Base-by-base conservation (phyloP, 169 alveolate genomes). In the Cryptosporidium bovis region DNA sequence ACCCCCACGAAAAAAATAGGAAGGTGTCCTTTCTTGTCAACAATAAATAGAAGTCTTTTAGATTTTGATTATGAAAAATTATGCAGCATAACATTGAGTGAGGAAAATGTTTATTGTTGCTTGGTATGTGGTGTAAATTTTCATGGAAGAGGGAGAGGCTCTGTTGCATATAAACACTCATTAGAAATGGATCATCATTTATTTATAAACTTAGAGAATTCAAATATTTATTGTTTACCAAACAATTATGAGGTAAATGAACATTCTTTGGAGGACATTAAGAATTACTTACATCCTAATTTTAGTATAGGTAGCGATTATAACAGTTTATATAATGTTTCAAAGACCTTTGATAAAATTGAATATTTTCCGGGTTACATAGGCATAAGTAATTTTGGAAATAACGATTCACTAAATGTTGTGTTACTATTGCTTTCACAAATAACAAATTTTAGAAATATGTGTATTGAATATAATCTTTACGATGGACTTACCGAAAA, bases 31-130 rank as follows among this genome's bases (percentile, higher is more conserved):
- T 97, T 97, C 71, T 82, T 98, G 51, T 96, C 98, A 18, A 96
- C 99, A 4, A 96, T 98, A 15, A 96, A 97, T 71, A 87, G 99
- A 90, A 96, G 95, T 71, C 90, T 97, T 82, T 93, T 98, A 66
- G 99, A 98, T 93, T 98, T 98, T 82, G 99, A 98, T 89, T 97
- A 97, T 83, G 99, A 98, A 87, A 98, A 97, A 89, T 92, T 97
- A 60, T 98, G 99, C 92, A 95, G 98, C 29, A 94, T 98, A 55
- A 95, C 98, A 40, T 95, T 98, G 82, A 94, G 97, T 33, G 97
- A 96, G 82, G 93, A 95, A 51, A 98, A 98, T 92, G 97, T 97
- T 67, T 98, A 98, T 92, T 97, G 99, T 53, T 98, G 99, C 90
- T 95, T 98, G 82, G 97, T 97, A 46, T 98, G 99, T 91, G 99